phyloP scores from a whole-genome alignment of 2,329 filamentous ascomycete genomes.

The Apiospora hydei region DNA sequence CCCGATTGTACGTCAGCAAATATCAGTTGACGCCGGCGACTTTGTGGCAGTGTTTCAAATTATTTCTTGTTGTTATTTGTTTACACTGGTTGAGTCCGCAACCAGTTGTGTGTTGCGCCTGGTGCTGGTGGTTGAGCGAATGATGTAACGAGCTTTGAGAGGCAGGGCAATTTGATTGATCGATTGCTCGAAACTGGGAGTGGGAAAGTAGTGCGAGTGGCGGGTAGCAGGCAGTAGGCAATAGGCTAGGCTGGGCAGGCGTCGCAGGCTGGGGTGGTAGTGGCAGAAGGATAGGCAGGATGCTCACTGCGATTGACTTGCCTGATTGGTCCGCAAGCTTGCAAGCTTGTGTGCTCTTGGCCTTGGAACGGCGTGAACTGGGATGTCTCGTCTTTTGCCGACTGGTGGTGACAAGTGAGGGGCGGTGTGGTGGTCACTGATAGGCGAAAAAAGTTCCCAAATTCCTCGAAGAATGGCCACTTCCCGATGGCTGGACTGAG shows the following conservation, averaged over 20 bases:
- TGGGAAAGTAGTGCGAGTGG: conserved; percentile 9
- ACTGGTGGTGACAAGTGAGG: conserved; percentile 15
- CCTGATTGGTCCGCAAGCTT: conserved; percentile 24
- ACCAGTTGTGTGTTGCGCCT: conserved; percentile 23
- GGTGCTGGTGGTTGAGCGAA: conserved; percentile 11
- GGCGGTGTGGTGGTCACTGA: conserved; percentile 16
- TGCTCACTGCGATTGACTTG: conserved; percentile 19
- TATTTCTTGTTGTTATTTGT: conserved; percentile 22
- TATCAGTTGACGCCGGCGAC: not conserved
- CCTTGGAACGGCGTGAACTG: conserved; percentile 5
- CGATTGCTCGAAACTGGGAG: conserved; percentile 9
- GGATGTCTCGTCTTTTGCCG: not conserved
- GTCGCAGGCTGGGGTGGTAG: no score
- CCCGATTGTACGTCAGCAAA: conserved; percentile 5
- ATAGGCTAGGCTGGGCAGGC: not conserved
- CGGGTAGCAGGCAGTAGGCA: not conserved
- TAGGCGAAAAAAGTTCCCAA: conserved; percentile 12
- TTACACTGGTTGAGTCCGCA: conserved; percentile 23
- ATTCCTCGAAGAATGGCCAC: not conserved
- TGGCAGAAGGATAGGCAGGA: not conserved
- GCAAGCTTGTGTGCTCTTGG: conserved; percentile 6
- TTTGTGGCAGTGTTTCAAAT: not conserved
- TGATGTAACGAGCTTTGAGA: conserved; percentile 24
- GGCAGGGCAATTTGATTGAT: conserved; percentile 22
- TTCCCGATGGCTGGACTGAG: not conserved